phyloP scores from a whole-genome alignment of 352 stramenopile species.

The Pythium apleroticum region DNA sequence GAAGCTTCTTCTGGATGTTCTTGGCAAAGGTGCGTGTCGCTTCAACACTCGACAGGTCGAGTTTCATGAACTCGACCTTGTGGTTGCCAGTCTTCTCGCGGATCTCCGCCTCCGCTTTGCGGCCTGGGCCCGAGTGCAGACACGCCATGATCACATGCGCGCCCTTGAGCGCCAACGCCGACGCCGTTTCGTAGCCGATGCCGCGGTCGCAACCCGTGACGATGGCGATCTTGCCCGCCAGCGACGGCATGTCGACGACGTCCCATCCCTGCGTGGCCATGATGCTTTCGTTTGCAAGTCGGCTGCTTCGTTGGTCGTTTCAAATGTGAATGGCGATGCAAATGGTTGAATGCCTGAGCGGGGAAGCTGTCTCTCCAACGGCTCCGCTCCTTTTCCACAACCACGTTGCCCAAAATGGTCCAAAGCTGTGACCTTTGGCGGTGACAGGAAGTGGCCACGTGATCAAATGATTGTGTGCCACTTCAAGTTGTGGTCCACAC shows the following conservation, averaged over 20 bases:
- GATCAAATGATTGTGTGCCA: background rate
- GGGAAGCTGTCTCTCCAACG: background rate
- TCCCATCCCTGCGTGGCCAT: conserved; percentile 25
- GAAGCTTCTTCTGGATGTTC: conserved; percentile 31
- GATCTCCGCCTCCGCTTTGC: conserved; percentile 12
- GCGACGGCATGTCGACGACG: conserved; percentile 31
- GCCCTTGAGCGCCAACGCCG: conserved; percentile 50
- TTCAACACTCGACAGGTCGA: conserved; percentile 35
- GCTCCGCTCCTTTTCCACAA: background rate
- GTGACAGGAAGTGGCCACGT: background rate
- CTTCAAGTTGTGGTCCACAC: conserved; percentile 5
- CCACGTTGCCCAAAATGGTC: background rate
- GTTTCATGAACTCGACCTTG: conserved; percentile 39
- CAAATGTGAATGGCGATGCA: background rate
- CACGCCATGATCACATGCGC: conserved; percentile 82
- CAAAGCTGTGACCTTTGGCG: background rate
- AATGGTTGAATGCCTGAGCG: background rate
- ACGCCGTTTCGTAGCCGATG: conserved; percentile 76
- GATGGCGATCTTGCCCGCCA: conserved; percentile 62
- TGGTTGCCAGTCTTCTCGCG: conserved; percentile 16
- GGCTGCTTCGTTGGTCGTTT: background rate
- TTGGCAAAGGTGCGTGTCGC: conserved; percentile 35
- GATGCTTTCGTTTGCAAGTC: background rate
- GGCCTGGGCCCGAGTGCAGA: conserved; percentile 29
- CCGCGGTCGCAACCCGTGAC: conserved; percentile 86